Percentiles rank a stretch among this genome's conserved stretches.
These are phyloP conservation scores for Escovopsis sp. DNA, from an alignment of 2,329 filamentous ascomycete species.

Conservation along the genomic window DNA sequence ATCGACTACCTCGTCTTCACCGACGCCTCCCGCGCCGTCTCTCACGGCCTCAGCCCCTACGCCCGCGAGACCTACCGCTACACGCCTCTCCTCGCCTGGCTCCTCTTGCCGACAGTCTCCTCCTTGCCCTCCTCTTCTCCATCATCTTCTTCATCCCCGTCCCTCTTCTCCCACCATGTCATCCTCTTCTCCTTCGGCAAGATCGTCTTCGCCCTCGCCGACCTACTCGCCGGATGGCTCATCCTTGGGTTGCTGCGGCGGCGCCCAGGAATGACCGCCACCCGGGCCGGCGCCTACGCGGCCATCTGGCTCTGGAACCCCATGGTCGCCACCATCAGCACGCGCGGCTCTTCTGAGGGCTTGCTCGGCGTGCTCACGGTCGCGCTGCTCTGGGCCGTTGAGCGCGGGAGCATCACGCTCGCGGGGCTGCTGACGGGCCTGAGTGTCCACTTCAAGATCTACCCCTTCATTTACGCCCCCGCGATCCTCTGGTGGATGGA, in stretches of 20 bases:
- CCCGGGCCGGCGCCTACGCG: conserved; percentile 56
- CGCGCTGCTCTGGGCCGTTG: conserved; percentile 67
- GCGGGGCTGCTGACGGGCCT: conserved; percentile 67
- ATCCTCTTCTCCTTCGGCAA: conserved; percentile 72
- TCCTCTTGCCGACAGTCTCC: conserved; percentile 61
- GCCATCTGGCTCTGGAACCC: conserved; percentile 91
- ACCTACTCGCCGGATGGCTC: conserved; percentile 72
- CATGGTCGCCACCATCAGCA: conserved; percentile 96
- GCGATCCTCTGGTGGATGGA: conserved; percentile 73
- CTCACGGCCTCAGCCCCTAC: conserved; percentile 61
- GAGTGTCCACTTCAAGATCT: conserved; percentile 94
- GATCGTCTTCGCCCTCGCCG: conserved; percentile 65
- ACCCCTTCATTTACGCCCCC: conserved; percentile 88
- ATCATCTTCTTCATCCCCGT: too few species aligned
- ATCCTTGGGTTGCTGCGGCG: conserved; percentile 32
- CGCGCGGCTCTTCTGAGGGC: conserved; percentile 84
- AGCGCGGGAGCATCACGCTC: conserved; percentile 43
- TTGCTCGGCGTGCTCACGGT: conserved; percentile 74
- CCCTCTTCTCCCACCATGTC: conserved; percentile 6
- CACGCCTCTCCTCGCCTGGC: conserved; percentile 84
- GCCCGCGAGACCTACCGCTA: conserved; percentile 89
- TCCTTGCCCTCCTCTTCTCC: too few species aligned
- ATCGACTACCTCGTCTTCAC: conserved; percentile 99
- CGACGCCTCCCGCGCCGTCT: conserved; percentile 69
- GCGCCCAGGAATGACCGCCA: conserved; percentile 26